Evolutionary conservation across 805 yeast genomes (phyloP).

Genomic region (Lachancea meyersii): DNA sequence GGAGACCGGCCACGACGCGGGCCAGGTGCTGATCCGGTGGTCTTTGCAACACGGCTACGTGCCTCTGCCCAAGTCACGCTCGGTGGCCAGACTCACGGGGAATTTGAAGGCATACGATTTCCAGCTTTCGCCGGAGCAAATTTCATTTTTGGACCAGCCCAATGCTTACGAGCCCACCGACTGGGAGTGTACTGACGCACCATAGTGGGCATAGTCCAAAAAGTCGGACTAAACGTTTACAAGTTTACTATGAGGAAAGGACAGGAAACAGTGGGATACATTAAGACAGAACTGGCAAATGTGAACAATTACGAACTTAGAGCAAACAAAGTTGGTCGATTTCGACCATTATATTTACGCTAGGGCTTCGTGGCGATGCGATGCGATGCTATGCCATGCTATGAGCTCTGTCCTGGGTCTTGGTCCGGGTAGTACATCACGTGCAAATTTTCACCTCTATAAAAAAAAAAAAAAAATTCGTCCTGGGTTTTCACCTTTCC

Average conservation of each 20-base stretch:
- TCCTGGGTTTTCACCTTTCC: background rate
- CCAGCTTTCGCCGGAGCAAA: slow-evolving; percentile 38
- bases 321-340: too few species aligned
- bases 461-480: background rate
- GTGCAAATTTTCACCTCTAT: background rate
- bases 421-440: too few species aligned
- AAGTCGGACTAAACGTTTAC: background rate
- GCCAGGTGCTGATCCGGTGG: slow-evolving; percentile 70
- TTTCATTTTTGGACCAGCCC: slow-evolving; percentile 41
- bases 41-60: slow-evolving; percentile 63
- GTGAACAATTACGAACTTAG: too few species aligned
- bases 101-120: slow-evolving; percentile 54
- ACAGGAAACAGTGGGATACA: too few species aligned
- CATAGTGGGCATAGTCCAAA: slow-evolving; percentile 26
- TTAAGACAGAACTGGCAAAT: too few species aligned
- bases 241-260: background rate
- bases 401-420: too few species aligned
- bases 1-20: slow-evolving; percentile 44
- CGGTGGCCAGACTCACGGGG: slow-evolving; percentile 42
- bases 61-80: slow-evolving; percentile 63
- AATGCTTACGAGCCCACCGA: slow-evolving; percentile 64
- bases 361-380: too few species aligned
- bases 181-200: slow-evolving; percentile 67
- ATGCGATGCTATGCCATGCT: too few species aligned
- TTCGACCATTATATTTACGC: too few species aligned